A percentile compares a stretch with the other conserved stretches of the same genome.
Evolutionary conservation across 2,329 filamentous ascomycete species (phyloP).

Genomic region (Aspergillus jensenii): DNA sequence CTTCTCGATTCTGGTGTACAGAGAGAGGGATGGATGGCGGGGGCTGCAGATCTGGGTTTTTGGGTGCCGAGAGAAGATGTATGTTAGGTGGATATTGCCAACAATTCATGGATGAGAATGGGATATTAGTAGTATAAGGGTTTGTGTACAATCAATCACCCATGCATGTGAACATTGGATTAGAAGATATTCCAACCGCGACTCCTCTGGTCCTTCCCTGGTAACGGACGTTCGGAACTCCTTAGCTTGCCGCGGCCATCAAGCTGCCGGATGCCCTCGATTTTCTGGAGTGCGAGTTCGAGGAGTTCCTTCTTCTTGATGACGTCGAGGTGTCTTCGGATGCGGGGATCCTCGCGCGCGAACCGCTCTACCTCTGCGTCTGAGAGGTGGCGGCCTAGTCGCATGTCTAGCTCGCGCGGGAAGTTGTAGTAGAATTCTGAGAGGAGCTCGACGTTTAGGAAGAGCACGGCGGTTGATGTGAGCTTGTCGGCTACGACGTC

Average conservation of each 20-base stretch:
- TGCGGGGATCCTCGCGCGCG: conserved; percentile 88
- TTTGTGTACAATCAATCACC: not conserved
- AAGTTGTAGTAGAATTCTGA: conserved; percentile 99
- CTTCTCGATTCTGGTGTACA: conserved; percentile 5
- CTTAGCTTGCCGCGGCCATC: conserved; percentile 70
- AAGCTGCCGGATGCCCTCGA: conserved; percentile 83
- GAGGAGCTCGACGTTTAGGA: conserved; percentile 93
- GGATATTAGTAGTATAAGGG: not conserved
- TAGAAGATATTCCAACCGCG: conserved; percentile 47
- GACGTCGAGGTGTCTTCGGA: conserved; percentile 84
- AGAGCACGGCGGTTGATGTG: conserved; percentile 90
- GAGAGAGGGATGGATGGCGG: not conserved
- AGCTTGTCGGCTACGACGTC: conserved; percentile 95
- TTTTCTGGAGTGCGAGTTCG: conserved; percentile 91
- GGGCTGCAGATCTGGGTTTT: not conserved
- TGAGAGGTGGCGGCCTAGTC: conserved; percentile 77
- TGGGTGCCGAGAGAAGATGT: not conserved
- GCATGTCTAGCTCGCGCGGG: conserved; percentile 83
- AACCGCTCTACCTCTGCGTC: conserved; percentile 84
- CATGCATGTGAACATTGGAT: conserved; percentile 6
- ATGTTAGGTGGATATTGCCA: not conserved
- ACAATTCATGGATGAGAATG: not conserved
- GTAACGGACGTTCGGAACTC: conserved; percentile 36
- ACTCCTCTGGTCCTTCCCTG: conserved; percentile 37
- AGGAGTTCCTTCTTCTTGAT: conserved; percentile 89